A percentile compares a stretch with the other conserved stretches of the same genome.
These are phyloP conservation scores for Viridothelium virens DNA, from an alignment of 495 filamentous ascomycete genomes.

Conservation along the genomic window DNA sequence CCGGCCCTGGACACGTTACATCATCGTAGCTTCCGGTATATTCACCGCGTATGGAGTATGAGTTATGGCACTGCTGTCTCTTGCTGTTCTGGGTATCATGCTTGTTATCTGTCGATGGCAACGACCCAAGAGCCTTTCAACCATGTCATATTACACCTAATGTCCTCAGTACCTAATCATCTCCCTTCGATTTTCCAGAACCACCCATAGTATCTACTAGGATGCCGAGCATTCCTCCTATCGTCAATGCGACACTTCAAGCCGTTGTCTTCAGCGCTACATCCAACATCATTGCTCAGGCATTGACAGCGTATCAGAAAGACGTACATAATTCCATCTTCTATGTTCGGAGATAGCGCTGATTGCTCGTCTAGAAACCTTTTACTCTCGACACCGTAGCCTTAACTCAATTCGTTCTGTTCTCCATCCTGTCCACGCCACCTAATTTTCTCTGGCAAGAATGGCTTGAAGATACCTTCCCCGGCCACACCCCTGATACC, in stretches of 20 bases:
- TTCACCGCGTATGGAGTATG: no score
- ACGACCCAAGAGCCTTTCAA: no score
- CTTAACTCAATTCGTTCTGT: slow-evolving; percentile 71
- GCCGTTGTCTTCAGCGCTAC: slow-evolving; percentile 53
- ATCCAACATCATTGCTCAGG: slow-evolving; percentile 78
- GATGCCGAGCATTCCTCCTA: slow-evolving; percentile 11
- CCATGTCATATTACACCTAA: no score
- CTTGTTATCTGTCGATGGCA: no score
- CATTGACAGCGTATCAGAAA: slow-evolving; percentile 58
- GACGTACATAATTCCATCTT: slow-evolving; percentile 44
- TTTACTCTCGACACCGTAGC: slow-evolving; percentile 52
- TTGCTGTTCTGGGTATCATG: no score
- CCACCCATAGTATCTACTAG: not conserved
- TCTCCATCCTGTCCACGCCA: slow-evolving; percentile 65
- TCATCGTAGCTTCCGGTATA: no score
- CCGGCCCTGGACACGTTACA: no score
- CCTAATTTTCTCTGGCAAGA: slow-evolving; percentile 84
- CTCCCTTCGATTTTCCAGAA: not conserved
- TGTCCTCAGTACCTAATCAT: no score
- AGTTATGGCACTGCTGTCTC: no score
- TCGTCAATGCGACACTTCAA: slow-evolving; percentile 28
- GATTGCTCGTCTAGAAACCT: slow-evolving; percentile 38
- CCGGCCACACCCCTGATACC: slow-evolving; percentile 34
- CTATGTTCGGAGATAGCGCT: slow-evolving; percentile 27
- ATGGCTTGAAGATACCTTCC: slow-evolving; percentile 49